A percentile compares a stretch with the other conserved stretches of the same genome.
phyloP scores from a whole-genome alignment of 495 filamentous ascomycete genomes.

The Halenospora varia region DNA sequence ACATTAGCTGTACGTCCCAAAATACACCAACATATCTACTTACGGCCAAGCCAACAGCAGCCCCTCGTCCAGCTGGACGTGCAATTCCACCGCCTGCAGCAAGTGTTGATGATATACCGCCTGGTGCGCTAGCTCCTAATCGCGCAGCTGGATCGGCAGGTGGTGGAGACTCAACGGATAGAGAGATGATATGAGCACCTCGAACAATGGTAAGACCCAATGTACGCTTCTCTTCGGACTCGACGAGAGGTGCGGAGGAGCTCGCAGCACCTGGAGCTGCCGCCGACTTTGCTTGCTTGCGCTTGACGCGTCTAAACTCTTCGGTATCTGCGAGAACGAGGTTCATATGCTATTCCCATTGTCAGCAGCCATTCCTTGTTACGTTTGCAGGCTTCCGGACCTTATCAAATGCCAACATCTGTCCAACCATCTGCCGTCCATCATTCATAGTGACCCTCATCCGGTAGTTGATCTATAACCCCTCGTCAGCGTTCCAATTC shows the following conservation, averaged over 20 bases:
- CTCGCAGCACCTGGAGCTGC: conserved; percentile 56
- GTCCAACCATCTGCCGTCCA: conserved; percentile 92
- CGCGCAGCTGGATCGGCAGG: conserved; percentile 89
- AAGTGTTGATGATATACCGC: conserved; percentile 61
- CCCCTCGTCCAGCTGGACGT: conserved; percentile 86
- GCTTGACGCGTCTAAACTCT: conserved; percentile 94
- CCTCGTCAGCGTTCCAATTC: conserved; percentile 30
- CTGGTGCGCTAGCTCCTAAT: conserved; percentile 72
- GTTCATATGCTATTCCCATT: conserved; percentile 84
- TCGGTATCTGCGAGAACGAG: conserved; percentile 98
- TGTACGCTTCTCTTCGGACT: conserved; percentile 94
- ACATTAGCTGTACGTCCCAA: conserved; percentile 27
- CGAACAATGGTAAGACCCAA: conserved; percentile 93
- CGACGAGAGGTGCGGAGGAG: conserved; percentile 56
- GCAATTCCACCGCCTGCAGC: conserved; percentile 85
- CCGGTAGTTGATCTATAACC: conserved; percentile 93
- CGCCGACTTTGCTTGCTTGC: conserved; percentile 73
- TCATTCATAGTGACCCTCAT: conserved; percentile 97
- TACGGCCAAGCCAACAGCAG: conserved; percentile 73
- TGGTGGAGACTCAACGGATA: conserved; percentile 95
- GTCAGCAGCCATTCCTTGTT: conserved; percentile 5
- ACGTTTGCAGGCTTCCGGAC: conserved; percentile 37
- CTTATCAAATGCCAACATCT: conserved; percentile 98
- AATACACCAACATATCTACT: conserved; percentile 29
- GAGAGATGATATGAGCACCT: conserved; percentile 86